phyloP scores from a whole-genome alignment of 2,329 filamentous ascomycete species.

The Pseudopithomyces maydicus region DNA sequence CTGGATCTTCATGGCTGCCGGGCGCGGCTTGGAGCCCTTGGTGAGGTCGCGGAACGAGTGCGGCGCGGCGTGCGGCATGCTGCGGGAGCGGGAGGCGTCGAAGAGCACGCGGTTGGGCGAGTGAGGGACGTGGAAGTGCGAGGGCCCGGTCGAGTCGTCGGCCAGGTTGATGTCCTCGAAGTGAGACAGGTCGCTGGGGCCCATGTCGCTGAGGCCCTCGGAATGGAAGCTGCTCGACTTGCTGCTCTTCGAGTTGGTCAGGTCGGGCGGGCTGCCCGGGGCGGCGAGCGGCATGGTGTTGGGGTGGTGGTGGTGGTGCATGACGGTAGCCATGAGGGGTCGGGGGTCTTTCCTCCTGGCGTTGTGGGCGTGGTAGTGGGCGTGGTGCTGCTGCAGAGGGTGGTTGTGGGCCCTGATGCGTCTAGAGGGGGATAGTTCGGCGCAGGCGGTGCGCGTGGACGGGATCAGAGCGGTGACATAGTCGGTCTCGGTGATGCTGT shows the following conservation, averaged over 20 bases:
- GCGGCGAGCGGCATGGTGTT: conserved; percentile 46
- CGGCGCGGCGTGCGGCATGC: conserved; percentile 19
- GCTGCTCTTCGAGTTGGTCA: conserved; percentile 85
- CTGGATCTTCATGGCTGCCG: conserved; percentile 48
- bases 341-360: conserved; percentile 32
- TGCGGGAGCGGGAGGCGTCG: conserved; percentile 29
- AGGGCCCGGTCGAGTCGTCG: conserved; percentile 59
- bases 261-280: conserved; percentile 75
- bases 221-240: conserved; percentile 90
- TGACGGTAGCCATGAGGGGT: conserved; percentile 44
- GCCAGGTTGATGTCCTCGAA: conserved; percentile 94
- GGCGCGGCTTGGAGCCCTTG: conserved; percentile 40
- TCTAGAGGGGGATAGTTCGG: conserved; percentile 18
- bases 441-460: conserved; percentile 32
- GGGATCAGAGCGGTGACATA: conserved; percentile 41
- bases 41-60: conserved; percentile 48
- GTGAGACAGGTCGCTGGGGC: conserved; percentile 72
- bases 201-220: conserved; percentile 70
- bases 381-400: conserved; percentile 13
- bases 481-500: conserved; percentile 43
- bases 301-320: conserved; percentile 33
- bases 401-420: conserved; percentile 27
- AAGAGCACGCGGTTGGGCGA: conserved; percentile 37
- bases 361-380: too few relatives aligned
- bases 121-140: conserved; percentile 52